Evolutionary conservation across 2,329 filamentous ascomycete genomes (phyloP).

Genomic region (Phialophora tarda): DNA sequence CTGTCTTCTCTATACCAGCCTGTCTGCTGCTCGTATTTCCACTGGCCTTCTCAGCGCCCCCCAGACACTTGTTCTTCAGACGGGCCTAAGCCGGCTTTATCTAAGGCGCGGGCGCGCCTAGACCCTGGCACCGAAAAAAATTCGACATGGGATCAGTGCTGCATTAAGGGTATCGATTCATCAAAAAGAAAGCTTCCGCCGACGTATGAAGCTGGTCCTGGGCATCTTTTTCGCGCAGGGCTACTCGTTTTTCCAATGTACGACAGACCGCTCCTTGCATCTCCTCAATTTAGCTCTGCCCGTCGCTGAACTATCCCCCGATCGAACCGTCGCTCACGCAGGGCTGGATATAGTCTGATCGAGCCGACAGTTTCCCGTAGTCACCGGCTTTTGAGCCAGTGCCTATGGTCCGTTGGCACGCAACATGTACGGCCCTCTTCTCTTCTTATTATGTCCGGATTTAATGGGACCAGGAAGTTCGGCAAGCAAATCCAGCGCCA

Average conservation of each 20-base stretch:
- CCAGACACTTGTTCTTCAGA: constrained; percentile 10
- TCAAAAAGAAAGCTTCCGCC: constrained; percentile 1
- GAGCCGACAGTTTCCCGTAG: constrained; percentile 12
- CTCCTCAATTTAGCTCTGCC: constrained; percentile 18
- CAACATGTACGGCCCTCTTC: constrained; percentile 37
- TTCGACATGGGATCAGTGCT: constrained; percentile 27
- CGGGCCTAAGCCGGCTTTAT: constrained; percentile 11
- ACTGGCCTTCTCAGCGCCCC: constrained; percentile 10
- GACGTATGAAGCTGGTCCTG: constrained; percentile 11
- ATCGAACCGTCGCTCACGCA: constrained; percentile 1
- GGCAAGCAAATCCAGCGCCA: constrained; percentile 99
- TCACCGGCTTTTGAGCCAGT: constrained; percentile 9
- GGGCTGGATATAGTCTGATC: constrained; percentile 20
- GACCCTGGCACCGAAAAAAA: constrained; percentile 29
- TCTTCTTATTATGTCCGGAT: constrained; percentile 15
- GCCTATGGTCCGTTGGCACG: constrained; percentile 9
- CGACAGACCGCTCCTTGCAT: constrained; percentile 16
- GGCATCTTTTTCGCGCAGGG: constrained; percentile 18
- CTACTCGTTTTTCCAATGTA: constrained; percentile 26
- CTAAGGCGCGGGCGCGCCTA: constrained; percentile 7
- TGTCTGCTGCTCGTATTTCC: constrained; percentile 14
- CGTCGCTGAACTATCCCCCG: constrained; percentile 16
- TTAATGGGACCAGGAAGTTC: constrained; percentile 78
- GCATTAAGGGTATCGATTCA: constrained; percentile 22
- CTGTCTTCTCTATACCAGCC: constrained; percentile 20